These are phyloP conservation scores for Puya raimondii DNA, from an alignment of 176 grass and related monocot genomes.

Conservation along the genomic window DNA sequence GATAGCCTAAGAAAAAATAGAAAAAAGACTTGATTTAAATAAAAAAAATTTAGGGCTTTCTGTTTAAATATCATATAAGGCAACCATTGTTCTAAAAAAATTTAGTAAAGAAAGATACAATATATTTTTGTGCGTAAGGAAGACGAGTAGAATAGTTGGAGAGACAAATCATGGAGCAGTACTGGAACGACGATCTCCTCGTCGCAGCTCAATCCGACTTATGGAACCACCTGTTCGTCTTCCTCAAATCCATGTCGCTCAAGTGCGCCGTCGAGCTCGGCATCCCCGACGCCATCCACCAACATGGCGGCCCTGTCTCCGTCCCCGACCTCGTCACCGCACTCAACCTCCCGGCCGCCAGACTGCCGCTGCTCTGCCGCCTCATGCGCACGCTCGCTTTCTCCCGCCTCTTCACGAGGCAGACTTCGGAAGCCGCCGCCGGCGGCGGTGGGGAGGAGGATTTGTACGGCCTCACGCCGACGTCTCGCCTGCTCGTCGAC, in stretches of 20 bases:
- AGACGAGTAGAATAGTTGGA: too few relatives aligned
- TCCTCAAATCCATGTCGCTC: conserved; percentile 29
- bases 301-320: conserved; percentile 5
- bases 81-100: too few relatives aligned
- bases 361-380: conserved; percentile 17
- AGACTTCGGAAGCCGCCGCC: not conserved
- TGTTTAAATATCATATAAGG: too few relatives aligned
- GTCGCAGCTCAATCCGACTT: conserved; percentile 18
- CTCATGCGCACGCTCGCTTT: conserved; percentile 25
- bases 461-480: conserved; percentile 21
- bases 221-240: conserved; percentile 16
- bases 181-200: too few relatives aligned
- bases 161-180: too few relatives aligned
- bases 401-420: conserved; percentile 15
- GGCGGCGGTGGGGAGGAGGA: not conserved
- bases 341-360: conserved; percentile 13
- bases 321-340: conserved; percentile 13
- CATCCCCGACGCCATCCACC: conserved; percentile 26
- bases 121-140: too few relatives aligned
- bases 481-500: conserved; percentile 12
- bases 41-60: too few relatives aligned
- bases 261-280: conserved; percentile 28
- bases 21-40: too few relatives aligned
- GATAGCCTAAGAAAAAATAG: too few relatives aligned
- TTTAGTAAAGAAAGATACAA: too few relatives aligned